Percentiles rank a stretch among this genome's conserved stretches.
Evolutionary conservation across 352 stramenopile genomes (phyloP).

Genomic region (Phytophthora quininea): DNA sequence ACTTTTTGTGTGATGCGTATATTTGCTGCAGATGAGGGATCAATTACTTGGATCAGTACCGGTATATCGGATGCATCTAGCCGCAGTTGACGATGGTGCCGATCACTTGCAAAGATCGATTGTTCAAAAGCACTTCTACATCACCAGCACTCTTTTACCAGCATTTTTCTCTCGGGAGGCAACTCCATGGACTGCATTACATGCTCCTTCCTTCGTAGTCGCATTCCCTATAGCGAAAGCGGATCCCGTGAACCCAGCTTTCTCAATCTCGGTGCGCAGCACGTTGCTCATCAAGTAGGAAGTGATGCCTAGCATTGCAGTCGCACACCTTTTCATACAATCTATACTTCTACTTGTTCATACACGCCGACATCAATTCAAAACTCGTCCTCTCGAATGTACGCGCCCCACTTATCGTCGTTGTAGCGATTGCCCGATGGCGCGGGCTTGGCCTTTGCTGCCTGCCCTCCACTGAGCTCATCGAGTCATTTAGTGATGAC

Average conservation of each 20-base stretch:
- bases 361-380: constrained; percentile 9
- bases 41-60: no score
- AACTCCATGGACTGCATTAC: background rate
- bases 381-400: constrained; percentile 37
- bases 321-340: constrained; percentile 23
- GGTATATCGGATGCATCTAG: no score
- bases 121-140: background rate
- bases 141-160: background rate
- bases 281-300: background rate
- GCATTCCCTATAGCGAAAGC: background rate
- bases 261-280: background rate
- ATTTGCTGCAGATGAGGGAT: no score
- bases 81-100: no score
- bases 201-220: background rate
- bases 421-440: constrained; percentile 7
- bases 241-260: background rate
- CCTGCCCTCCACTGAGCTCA: constrained; percentile 34
- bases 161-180: background rate
- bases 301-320: background rate
- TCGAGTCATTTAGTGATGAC: constrained; percentile 43
- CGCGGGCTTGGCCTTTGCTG: constrained; percentile 33
- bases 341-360: constrained; percentile 22
- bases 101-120: no score
- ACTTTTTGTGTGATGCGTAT: no score
- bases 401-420: constrained; percentile 42